A percentile compares a stretch with the other conserved stretches of the same genome.
Conservation (phyloP, 176 grass and related monocot species). For the Aegilops speltoides region DNA sequence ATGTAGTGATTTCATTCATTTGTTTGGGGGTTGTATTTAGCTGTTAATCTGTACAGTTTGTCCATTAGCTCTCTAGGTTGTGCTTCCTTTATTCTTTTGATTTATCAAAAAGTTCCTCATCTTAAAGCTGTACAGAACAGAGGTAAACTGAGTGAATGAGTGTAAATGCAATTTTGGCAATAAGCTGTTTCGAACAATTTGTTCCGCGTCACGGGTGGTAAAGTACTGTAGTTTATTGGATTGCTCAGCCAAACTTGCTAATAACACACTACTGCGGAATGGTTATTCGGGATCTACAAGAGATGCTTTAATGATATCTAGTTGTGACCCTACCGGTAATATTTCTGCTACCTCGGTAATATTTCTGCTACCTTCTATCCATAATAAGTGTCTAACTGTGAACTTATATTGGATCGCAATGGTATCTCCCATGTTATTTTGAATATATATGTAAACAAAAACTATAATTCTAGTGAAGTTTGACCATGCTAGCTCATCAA, state of each 20-base stretch:
- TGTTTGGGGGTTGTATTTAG: constrained; percentile 43
- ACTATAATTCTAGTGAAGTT: too few species aligned
- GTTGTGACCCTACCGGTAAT: too few species aligned
- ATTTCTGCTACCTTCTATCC: too few species aligned
- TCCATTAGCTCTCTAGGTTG: constrained; percentile 27
- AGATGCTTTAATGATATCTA: too few species aligned
- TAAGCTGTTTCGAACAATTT: not conserved
- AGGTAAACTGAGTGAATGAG: constrained; percentile 18
- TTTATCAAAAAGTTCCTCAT: constrained; percentile 10
- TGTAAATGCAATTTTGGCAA: constrained; percentile 42
- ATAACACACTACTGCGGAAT: too few species aligned
- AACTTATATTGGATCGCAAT: too few species aligned
- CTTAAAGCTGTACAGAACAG: constrained; percentile 36
- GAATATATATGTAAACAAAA: too few species aligned
- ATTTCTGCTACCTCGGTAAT: too few species aligned
- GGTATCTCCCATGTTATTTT: too few species aligned
- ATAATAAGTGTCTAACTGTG: too few species aligned
- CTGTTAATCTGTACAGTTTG: constrained; percentile 43
- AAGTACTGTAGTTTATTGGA: not conserved
- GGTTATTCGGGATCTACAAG: too few species aligned
- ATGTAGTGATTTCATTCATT: constrained; percentile 78
- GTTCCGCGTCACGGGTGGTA: not conserved
- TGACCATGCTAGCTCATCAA: too few species aligned
- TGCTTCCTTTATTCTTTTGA: constrained; percentile 28
- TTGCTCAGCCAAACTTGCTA: not conserved